Conservation (phyloP, 1,284 basidiomycete genomes). For the Paramarasmius palmivorus region DNA sequence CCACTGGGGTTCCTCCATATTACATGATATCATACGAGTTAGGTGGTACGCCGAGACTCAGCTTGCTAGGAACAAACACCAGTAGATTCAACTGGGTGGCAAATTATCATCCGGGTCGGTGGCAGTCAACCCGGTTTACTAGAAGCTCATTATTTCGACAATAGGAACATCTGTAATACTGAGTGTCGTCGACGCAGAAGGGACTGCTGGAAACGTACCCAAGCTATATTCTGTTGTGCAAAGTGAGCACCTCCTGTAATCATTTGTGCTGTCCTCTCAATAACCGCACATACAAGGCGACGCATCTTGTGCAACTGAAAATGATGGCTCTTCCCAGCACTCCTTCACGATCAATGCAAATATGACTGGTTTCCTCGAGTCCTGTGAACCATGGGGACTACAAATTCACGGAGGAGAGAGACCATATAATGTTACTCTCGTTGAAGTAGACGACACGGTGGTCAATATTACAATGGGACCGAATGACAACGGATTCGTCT, state of each 20-base stretch:
- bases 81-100: slow-evolving; percentile 42
- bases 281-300: too few species aligned
- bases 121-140: slow-evolving; percentile 27
- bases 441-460: slow-evolving; percentile 36
- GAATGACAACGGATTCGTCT: slow-evolving; percentile 44
- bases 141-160: too few species aligned
- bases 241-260: slow-evolving; percentile 27
- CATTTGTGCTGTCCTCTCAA: too few species aligned
- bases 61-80: slow-evolving; percentile 39
- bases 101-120: slow-evolving; percentile 37
- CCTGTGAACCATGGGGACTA: slow-evolving; percentile 50
- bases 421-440: slow-evolving; percentile 48
- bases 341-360: slow-evolving; percentile 42
- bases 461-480: slow-evolving; percentile 44
- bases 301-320: slow-evolving; percentile 26
- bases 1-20: slow-evolving; percentile 43
- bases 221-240: slow-evolving; percentile 31
- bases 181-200: slow-evolving; percentile 45
- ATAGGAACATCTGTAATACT: slow-evolving; percentile 42
- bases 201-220: slow-evolving; percentile 40
- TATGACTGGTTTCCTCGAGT: slow-evolving; percentile 35
- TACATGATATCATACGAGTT: slow-evolving; percentile 49
- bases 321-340: slow-evolving; percentile 35
- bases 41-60: slow-evolving; percentile 40
- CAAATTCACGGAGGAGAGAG: slow-evolving; percentile 43